Conservation (phyloP, 495 filamentous ascomycete species). For the Sordaria brevicollis region DNA sequence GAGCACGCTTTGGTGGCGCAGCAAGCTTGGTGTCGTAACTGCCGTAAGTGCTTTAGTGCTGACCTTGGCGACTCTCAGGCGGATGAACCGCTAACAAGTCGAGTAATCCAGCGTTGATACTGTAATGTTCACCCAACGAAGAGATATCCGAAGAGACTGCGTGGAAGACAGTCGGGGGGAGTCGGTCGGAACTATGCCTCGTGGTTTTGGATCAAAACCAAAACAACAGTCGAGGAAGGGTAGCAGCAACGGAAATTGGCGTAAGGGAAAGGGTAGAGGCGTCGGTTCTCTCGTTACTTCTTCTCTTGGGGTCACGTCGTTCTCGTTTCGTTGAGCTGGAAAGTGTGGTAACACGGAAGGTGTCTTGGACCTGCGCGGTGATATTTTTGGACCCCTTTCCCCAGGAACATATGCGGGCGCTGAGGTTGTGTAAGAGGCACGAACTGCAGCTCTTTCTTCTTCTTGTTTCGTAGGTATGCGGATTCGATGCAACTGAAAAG, state of each 20-base stretch:
- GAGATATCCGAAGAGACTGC: background rate
- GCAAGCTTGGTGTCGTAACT: background rate
- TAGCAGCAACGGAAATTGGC: background rate
- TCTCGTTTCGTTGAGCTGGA: background rate
- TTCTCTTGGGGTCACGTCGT: background rate
- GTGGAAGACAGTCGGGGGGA: no score
- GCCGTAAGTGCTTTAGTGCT: background rate
- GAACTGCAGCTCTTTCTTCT: background rate
- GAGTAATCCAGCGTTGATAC: background rate
- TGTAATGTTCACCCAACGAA: background rate
- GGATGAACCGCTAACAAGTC: background rate
- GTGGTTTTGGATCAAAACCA: background rate
- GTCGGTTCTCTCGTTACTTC: background rate
- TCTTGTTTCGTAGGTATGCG: background rate
- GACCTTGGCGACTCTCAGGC: background rate
- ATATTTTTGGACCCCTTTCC: background rate
- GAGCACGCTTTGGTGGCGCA: background rate
- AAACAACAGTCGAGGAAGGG: background rate
- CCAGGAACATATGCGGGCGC: background rate
- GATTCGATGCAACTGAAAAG: background rate
- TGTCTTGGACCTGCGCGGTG: background rate
- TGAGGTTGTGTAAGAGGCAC: background rate
- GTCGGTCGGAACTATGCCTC: background rate
- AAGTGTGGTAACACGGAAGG: background rate
- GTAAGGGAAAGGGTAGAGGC: background rate